A percentile compares a stretch with the other conserved stretches of the same genome.
phyloP scores from a whole-genome alignment of 2,329 filamentous ascomycete species.

The Biscogniauxia sp. region DNA sequence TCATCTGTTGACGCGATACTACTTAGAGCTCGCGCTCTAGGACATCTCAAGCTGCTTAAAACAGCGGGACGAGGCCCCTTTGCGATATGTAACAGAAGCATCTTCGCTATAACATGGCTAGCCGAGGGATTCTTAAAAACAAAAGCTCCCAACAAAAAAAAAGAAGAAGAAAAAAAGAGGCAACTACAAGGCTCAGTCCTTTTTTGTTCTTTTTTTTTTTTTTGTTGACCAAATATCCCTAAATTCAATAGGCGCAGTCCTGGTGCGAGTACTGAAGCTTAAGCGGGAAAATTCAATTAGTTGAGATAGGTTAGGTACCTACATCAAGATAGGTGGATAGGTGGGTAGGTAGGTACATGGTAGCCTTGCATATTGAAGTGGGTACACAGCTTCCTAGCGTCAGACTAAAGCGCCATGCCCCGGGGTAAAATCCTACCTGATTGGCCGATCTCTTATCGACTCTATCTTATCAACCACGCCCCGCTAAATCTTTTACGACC shows the following conservation, averaged over 20 bases:
- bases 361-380: slow-evolving; percentile 6
- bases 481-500: slow-evolving; percentile 23
- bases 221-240: too few relatives aligned
- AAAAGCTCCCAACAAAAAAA: too few relatives aligned
- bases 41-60: slow-evolving; percentile 8
- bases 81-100: slow-evolving; percentile 16
- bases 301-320: background rate
- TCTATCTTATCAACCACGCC: slow-evolving; percentile 21
- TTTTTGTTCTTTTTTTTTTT: too few relatives aligned
- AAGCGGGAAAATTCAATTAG: background rate
- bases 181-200: too few relatives aligned
- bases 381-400: too few relatives aligned
- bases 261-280: too few relatives aligned
- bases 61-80: slow-evolving; percentile 11
- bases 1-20: slow-evolving; percentile 4
- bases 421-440: background rate
- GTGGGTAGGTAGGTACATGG: background rate
- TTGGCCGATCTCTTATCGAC: slow-evolving; percentile 3
- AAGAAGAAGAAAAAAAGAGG: too few relatives aligned
- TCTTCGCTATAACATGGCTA: slow-evolving; percentile 17
- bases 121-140: background rate
- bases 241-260: too few relatives aligned
- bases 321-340: too few relatives aligned
- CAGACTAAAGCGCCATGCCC: slow-evolving; percentile 2
- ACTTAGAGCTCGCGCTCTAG: slow-evolving; percentile 8